Evolutionary conservation across 768 basidiomycete species (phyloP), one percentile per base, ranked within the genome.

Genomic region (Strobilomyces dryophilus): DNA sequence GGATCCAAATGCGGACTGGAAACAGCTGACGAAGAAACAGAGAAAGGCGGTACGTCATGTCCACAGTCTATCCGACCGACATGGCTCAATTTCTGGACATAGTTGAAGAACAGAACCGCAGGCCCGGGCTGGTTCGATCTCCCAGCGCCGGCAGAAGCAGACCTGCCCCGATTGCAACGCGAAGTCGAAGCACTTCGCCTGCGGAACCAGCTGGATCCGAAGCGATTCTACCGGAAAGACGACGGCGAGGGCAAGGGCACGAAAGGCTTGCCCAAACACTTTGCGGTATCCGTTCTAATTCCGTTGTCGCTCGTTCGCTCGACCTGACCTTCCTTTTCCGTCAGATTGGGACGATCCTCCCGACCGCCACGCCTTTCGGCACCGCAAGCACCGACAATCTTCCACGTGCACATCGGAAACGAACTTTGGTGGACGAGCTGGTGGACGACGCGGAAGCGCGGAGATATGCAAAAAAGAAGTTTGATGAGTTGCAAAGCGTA

Each of bases 381-480:
- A 80, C 78, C 20, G 74, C 82, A 3, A 83, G 80, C 54, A 70
- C 75, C 11, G 87, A 90, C 55, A 92, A 91, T 64, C 80, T 92
- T 50, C 76, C 83, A 27, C 77, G 81, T 31, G 77, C 83, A 6
- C 74, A 81, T 55, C 75, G 92, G 54, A 92, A 94, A 71, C 78
- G 91, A 55, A 90, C 87, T 5, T 71, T 94, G 43, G 88, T 97
- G 21, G 92, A 94, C 56, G 93, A 95, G 62, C 76, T 95, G 34
- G 82, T 95, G 47, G 89, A 89, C 61, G 92, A 95, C 71, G 85
- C 89, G 3, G 89, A 93, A 70, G 81, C 89, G 26, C 83, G 82
- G 66, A 78, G 85, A 55, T 94, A 94, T 65, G 87, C 93, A n/a
- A 94, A 94, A 74, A 84, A 81, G 74, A 95, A 95, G 73, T 94